phyloP scores from a whole-genome alignment of 495 filamentous ascomycete species.

The Annulohypoxylon stygium region DNA sequence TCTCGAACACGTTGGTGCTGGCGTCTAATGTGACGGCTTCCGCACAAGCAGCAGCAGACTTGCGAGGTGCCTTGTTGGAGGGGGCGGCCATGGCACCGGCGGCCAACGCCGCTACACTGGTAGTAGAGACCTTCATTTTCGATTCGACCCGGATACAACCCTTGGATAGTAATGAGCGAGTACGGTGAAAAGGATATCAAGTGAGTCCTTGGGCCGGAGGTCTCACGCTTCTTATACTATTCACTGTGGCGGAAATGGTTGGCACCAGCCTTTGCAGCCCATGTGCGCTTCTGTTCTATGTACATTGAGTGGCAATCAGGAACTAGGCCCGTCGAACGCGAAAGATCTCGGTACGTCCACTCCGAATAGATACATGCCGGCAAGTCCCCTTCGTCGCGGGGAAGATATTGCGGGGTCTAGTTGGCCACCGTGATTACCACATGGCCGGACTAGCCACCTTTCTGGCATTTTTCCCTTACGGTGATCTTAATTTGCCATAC shows the following conservation, averaged over 20 bases:
- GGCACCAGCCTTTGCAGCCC: slow-evolving; percentile 14
- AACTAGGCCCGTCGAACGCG: slow-evolving; percentile 61
- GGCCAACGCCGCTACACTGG: slow-evolving; percentile 58
- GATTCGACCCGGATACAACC: slow-evolving; percentile 47
- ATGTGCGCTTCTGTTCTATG: slow-evolving; percentile 9
- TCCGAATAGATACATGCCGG: slow-evolving; percentile 58
- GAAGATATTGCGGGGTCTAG: slow-evolving; percentile 57
- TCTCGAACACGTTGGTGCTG: slow-evolving; percentile 66
- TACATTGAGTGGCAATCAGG: slow-evolving; percentile 57
- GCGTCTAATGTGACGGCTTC: slow-evolving; percentile 65
- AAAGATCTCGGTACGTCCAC: slow-evolving; percentile 57
- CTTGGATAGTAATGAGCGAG: slow-evolving; percentile 45
- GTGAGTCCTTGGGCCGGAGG: slow-evolving; percentile 19
- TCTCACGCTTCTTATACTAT: slow-evolving; percentile 47
- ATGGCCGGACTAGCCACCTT: slow-evolving; percentile 46
- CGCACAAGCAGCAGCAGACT: slow-evolving; percentile 57
- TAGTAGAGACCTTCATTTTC: slow-evolving; percentile 62
- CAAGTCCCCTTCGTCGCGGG: slow-evolving; percentile 49
- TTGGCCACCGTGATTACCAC: slow-evolving; percentile 54
- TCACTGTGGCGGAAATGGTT: slow-evolving; percentile 26
- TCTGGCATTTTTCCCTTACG: slow-evolving; percentile 53
- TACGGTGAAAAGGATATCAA: slow-evolving; percentile 53
- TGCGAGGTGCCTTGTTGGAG: slow-evolving; percentile 49
- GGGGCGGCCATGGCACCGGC: slow-evolving; percentile 59
- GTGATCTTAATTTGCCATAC: slow-evolving; percentile 54